These are phyloP conservation scores for Neocucurbitaria cava DNA, from an alignment of 2,329 filamentous ascomycete species.

Conservation along the genomic window DNA sequence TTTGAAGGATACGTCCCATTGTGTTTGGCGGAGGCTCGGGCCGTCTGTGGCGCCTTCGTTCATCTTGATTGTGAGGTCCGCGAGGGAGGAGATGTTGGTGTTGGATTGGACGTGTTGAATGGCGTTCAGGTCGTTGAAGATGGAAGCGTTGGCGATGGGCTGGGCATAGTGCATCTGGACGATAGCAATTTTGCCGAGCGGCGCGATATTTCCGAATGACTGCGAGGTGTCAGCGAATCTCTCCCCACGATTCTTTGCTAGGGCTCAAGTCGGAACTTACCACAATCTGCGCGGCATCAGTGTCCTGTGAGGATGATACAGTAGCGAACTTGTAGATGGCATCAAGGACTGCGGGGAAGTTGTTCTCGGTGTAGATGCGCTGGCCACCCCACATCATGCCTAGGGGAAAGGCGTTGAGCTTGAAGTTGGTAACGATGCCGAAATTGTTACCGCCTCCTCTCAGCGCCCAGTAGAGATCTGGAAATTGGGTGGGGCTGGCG, in stretches of 20 bases:
- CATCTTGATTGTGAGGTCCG: constrained; percentile 28
- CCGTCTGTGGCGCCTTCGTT: constrained; percentile 27
- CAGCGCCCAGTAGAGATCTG: constrained; percentile 48
- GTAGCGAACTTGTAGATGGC: constrained; percentile 21
- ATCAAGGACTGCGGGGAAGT: constrained; percentile 16
- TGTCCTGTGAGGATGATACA: constrained; percentile 22
- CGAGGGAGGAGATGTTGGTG: constrained; percentile 26
- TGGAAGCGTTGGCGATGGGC: constrained; percentile 29
- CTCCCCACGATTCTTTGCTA: not conserved
- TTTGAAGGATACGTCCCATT: constrained; percentile 38
- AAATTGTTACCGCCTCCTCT: constrained; percentile 43
- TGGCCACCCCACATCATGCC: constrained; percentile 34
- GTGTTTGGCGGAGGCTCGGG: constrained; percentile 31
- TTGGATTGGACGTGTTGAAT: constrained; percentile 31
- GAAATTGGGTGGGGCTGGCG: constrained; percentile 29
- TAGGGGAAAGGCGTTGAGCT: constrained; percentile 22
- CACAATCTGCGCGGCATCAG: constrained; percentile 33
- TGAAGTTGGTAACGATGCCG: constrained; percentile 41
- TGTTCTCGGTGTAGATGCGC: constrained; percentile 14
- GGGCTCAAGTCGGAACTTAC: constrained; percentile 15
- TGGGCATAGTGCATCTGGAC: constrained; percentile 34
- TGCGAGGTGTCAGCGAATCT: not conserved
- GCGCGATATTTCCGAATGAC: constrained; percentile 4
- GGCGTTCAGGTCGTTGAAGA: constrained; percentile 32
- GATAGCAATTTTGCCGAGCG: constrained; percentile 28